Base-by-base conservation (phyloP, 495 filamentous ascomycete species). In the Melanomma pulvis-pyrius region DNA sequence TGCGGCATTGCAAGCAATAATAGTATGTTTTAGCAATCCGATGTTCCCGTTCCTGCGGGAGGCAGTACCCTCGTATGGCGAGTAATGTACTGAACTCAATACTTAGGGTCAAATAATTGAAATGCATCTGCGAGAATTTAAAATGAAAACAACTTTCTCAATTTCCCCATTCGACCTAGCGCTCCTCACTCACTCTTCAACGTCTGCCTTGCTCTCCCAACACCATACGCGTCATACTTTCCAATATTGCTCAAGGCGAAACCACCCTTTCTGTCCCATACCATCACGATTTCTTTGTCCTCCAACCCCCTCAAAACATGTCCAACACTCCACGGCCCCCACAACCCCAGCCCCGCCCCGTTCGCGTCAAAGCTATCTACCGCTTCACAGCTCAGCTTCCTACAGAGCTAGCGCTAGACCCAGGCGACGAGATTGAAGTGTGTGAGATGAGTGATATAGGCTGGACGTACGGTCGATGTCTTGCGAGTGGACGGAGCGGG, bases 351-450 rank as follows among this genome's bases (percentile, higher is more conserved):
- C 39, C 13, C 44, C 36, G 21, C 25, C 41, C 41, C 5, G 32
- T 30, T 12, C n/a, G 26, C 4, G 57, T 34, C 21, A 60, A 60
- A 25, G 39, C 25, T 1, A 3, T 32, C 39, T 34, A 60, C 32
- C 19, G 19, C 24, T 50, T 50, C 44, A 19, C 2, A 19, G 2
- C 57, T 6, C 2, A 48, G 22, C 2, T 26, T 25, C 2, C 25
- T 15, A 29, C 39, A 2, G 57, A 60, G 44, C 21, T 60, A 7
- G 7, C 21, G 19, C 44, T 60, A 9, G 19, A 50, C n/a, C 22
- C 21, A 17, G 44, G 44, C 21, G 57, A 60, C 25, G 25, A 48
- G 15, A 48, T 60, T 34, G 57, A 60, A 6, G 41, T 60, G 5
- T 24, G 4, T 13, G 30, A 49, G 2, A 60, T 30, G 6, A 49